Conservation (phyloP, 1,284 basidiomycete species). For the Cryptococcus floricola region DNA sequence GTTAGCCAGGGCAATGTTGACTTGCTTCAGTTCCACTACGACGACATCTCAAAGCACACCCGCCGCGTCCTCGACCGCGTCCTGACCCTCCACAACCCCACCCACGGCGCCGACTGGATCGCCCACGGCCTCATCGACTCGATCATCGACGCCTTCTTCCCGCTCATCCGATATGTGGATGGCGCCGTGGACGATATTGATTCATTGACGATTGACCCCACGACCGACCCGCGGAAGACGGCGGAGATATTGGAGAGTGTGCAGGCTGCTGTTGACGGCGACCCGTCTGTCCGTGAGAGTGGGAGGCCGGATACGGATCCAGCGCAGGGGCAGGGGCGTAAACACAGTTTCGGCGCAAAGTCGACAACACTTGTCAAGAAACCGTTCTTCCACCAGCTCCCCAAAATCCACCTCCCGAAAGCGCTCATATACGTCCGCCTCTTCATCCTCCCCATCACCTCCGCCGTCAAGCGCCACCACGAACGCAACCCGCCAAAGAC, state of each 20-base stretch:
- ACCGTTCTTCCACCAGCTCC: background rate
- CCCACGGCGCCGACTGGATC: conserved; percentile 80
- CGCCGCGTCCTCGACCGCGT: conserved; percentile 72
- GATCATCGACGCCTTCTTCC: conserved; percentile 91
- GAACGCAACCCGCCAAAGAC: conserved; percentile 15
- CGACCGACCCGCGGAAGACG: conserved; percentile 25
- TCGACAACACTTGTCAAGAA: too few species aligned
- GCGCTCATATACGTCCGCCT: conserved; percentile 32
- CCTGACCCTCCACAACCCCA: conserved; percentile 50
- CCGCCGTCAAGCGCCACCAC: conserved; percentile 17
- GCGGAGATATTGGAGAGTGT: conserved; percentile 8
- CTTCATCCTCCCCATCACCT: conserved; percentile 35
- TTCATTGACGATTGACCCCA: conserved; percentile 57
- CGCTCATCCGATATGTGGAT: conserved; percentile 77
- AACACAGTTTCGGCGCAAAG: too few species aligned
- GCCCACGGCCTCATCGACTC: conserved; percentile 90
- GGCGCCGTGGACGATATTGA: conserved; percentile 77
- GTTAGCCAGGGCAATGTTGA: background rate
- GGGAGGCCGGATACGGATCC: background rate
- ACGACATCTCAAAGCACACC: conserved; percentile 82
- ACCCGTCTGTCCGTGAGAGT: too few species aligned
- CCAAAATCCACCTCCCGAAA: conserved; percentile 5
- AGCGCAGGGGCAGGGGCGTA: background rate
- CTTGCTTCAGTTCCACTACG: conserved; percentile 75
- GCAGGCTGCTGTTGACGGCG: background rate